These are phyloP conservation scores for Graphiopsis chlorocephala DNA, from an alignment of 2,329 filamentous ascomycete genomes.

Conservation along the genomic window DNA sequence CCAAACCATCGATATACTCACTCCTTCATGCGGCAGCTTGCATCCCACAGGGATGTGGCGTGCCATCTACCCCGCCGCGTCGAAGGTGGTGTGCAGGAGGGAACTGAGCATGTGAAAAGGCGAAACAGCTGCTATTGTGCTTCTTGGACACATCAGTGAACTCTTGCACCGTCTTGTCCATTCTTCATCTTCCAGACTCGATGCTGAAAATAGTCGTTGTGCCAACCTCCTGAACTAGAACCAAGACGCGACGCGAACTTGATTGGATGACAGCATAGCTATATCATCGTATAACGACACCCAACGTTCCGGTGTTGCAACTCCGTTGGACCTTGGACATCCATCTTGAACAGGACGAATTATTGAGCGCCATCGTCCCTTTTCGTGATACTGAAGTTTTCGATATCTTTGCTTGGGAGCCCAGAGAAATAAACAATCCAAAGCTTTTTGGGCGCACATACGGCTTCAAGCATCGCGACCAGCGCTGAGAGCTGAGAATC, in stretches of 20 bases:
- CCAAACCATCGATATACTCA: neutral
- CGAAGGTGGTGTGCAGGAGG: constrained; percentile 4
- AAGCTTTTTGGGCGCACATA: no score
- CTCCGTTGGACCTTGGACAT: neutral
- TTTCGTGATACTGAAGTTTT: neutral
- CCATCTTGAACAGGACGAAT: neutral
- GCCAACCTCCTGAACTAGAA: neutral
- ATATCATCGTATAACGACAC: neutral
- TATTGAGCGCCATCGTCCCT: neutral
- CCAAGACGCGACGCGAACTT: neutral
- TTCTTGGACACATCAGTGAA: no score
- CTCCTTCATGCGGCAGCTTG: neutral
- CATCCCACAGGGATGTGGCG: neutral
- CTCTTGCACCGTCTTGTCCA: neutral
- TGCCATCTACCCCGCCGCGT: constrained; percentile 6
- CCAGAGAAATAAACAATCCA: neutral
- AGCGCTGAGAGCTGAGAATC: neutral
- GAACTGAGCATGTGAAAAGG: neutral
- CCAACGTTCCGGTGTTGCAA: neutral
- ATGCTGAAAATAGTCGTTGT: neutral
- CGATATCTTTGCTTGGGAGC: neutral
- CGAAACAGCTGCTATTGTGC: neutral
- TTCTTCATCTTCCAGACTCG: neutral
- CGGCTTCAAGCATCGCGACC: neutral
- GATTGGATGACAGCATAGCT: constrained; percentile 7